Percentiles rank a stretch among this genome's conserved stretches.
phyloP scores from a whole-genome alignment of 2,329 filamentous ascomycete species.

The Lecanicillium sp. region DNA sequence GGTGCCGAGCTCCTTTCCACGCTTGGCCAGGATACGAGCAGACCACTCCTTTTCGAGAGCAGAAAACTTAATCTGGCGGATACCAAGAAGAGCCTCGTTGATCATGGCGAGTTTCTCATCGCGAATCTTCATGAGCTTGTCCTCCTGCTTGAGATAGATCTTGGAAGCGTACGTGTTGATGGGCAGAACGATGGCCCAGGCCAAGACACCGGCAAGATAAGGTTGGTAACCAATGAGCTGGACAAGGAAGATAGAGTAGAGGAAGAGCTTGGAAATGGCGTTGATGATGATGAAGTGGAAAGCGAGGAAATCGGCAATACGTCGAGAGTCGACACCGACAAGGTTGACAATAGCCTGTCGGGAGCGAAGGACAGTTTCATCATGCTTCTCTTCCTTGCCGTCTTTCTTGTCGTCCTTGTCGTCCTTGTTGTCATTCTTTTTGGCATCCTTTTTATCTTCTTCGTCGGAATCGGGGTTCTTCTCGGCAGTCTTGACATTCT shows the following conservation, averaged over 20 bases:
- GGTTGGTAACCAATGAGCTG: slow-evolving; percentile 66
- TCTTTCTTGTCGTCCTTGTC: slow-evolving; percentile 35
- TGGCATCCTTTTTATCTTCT: slow-evolving; percentile 19
- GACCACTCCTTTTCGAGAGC: slow-evolving; percentile 73
- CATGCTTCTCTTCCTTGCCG: slow-evolving; percentile 42
- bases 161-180: slow-evolving; percentile 63
- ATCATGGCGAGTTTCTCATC: slow-evolving; percentile 71
- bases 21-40: slow-evolving; percentile 54
- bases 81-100: slow-evolving; percentile 71
- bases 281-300: slow-evolving; percentile 61
- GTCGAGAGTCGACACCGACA: slow-evolving; percentile 67
- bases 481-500: slow-evolving; percentile 63
- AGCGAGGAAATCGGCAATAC: slow-evolving; percentile 62
- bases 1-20: slow-evolving; percentile 60
- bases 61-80: slow-evolving; percentile 80
- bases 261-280: slow-evolving; percentile 54
- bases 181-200: slow-evolving; percentile 59
- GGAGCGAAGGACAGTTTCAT: slow-evolving; percentile 34
- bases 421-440: slow-evolving; percentile 20
- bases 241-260: slow-evolving; percentile 62
- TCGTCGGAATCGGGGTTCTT: slow-evolving; percentile 33
- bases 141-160: slow-evolving; percentile 58
- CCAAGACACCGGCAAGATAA: slow-evolving; percentile 57
- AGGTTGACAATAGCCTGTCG: slow-evolving; percentile 71
- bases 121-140: slow-evolving; percentile 66